phyloP scores from a whole-genome alignment of 208 protist species.

The Leishmania arabica region DNA sequence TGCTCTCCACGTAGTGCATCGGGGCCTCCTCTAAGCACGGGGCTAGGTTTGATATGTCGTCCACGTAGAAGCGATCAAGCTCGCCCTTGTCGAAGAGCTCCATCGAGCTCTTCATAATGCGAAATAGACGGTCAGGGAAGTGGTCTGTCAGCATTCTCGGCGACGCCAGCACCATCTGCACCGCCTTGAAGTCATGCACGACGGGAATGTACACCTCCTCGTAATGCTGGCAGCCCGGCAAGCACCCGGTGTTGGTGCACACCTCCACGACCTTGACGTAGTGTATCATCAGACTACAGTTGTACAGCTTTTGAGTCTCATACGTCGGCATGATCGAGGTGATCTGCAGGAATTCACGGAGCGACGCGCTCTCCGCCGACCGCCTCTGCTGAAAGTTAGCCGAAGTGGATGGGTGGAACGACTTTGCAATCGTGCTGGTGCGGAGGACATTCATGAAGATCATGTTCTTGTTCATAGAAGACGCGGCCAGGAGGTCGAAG shows the following conservation, averaged over 20 bases:
- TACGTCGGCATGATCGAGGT: slow-evolving; percentile 19
- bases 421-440: slow-evolving; percentile 28
- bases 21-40: slow-evolving; percentile 21
- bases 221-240: slow-evolving; percentile 24
- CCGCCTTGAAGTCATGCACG: slow-evolving; percentile 51
- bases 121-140: slow-evolving; percentile 83
- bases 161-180: slow-evolving; percentile 71
- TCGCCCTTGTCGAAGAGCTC: slow-evolving; percentile 53
- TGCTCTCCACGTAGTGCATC: slow-evolving; percentile 27
- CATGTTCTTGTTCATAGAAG: slow-evolving; percentile 57
- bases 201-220: slow-evolving; percentile 72
- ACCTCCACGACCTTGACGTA: slow-evolving; percentile 60
- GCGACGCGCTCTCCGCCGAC: slow-evolving; percentile 33
- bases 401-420: slow-evolving; percentile 31
- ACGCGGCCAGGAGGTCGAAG: slow-evolving; percentile 70
- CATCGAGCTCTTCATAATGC: slow-evolving; percentile 43
- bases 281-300: slow-evolving; percentile 71
- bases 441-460: slow-evolving; percentile 61
- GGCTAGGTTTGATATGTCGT: slow-evolving; percentile 13
- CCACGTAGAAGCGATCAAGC: slow-evolving; percentile 76
- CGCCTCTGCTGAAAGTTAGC: neutral
- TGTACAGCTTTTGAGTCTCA: slow-evolving; percentile 48
- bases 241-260: slow-evolving; percentile 19
- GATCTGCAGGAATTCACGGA: slow-evolving; percentile 44
- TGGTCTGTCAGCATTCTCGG: slow-evolving; percentile 87